Conservation (phyloP, 768 basidiomycete species). For the Ramaria sp. region DNA sequence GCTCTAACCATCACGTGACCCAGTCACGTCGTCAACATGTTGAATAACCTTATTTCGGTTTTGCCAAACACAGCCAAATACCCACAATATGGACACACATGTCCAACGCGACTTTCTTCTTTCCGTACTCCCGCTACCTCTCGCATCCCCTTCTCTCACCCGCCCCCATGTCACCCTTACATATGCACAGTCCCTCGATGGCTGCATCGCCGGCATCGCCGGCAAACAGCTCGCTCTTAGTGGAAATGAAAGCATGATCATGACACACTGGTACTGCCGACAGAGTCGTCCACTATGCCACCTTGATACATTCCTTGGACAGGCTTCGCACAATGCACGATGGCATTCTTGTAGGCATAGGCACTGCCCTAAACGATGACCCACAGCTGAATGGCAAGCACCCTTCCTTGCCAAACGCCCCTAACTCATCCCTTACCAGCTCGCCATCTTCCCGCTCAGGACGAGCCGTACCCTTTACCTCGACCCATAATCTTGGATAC, state of each 20-base stretch:
- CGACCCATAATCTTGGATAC: constrained; percentile 80
- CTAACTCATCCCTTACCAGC: constrained; percentile 6
- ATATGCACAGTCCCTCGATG: constrained; percentile 81
- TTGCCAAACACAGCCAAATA: constrained; percentile 2
- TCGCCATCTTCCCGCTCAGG: constrained; percentile 16
- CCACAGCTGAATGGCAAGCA: constrained; percentile 84
- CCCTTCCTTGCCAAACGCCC: background rate
- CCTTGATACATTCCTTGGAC: constrained; percentile 8
- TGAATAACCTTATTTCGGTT: constrained; percentile 8
- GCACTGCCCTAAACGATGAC: constrained; percentile 84
- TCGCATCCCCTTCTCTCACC: constrained; percentile 6
- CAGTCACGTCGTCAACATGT: background rate
- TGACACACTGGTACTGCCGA: constrained; percentile 71
- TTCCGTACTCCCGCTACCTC: constrained; percentile 2
- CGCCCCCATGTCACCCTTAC: constrained; percentile 68
- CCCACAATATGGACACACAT: background rate
- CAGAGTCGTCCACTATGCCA: background rate
- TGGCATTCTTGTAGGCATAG: constrained; percentile 83
- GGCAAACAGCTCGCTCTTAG: constrained; percentile 75
- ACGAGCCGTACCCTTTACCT: constrained; percentile 32
- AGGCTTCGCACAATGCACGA: constrained; percentile 93
- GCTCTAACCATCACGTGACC: constrained; percentile 1
- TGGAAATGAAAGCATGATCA: constrained; percentile 75
- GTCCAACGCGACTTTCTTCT: constrained; percentile 4
- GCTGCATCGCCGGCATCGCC: constrained; percentile 68